Evolutionary conservation across 768 basidiomycete genomes (phyloP).

Genomic region (Hortiboletus flavorubellus): DNA sequence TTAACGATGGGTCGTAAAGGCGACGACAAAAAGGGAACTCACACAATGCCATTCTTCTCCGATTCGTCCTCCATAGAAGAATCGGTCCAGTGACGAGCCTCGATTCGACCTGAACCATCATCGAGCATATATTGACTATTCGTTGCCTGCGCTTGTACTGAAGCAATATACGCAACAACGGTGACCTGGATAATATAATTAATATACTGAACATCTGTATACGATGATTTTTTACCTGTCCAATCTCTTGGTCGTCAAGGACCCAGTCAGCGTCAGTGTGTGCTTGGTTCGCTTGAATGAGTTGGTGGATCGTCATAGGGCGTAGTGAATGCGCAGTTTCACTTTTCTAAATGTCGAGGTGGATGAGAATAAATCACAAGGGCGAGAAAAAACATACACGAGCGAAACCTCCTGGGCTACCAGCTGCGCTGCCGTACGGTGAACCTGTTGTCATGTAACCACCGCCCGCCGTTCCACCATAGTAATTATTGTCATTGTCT

Average conservation of each 20-base stretch:
- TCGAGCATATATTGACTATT: slow-evolving; percentile 78
- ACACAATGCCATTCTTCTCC: slow-evolving; percentile 47
- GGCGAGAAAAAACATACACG: slow-evolving; percentile 32
- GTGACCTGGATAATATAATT: slow-evolving; percentile 48
- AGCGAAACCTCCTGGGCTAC: slow-evolving; percentile 56
- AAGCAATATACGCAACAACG: slow-evolving; percentile 69
- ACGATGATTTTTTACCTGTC: slow-evolving; percentile 52
- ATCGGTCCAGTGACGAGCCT: slow-evolving; percentile 83
- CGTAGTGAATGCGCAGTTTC: slow-evolving; percentile 50
- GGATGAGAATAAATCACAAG: not conserved
- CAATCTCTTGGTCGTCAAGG: slow-evolving; percentile 76
- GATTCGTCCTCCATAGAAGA: slow-evolving; percentile 54
- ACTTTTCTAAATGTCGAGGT: slow-evolving; percentile 28
- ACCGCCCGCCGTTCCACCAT: slow-evolving; percentile 44
- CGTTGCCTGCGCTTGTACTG: slow-evolving; percentile 68
- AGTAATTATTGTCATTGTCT: slow-evolving; percentile 41
- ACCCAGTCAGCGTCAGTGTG: slow-evolving; percentile 89
- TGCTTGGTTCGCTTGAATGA: slow-evolving; percentile 71
- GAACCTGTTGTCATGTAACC: slow-evolving; percentile 60
- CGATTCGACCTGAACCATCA: slow-evolving; percentile 80
- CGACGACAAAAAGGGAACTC: slow-evolving; percentile 16
- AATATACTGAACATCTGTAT: not conserved
- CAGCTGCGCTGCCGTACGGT: slow-evolving; percentile 51
- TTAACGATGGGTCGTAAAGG: not conserved
- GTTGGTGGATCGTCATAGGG: slow-evolving; percentile 76